Conservation (phyloP, 805 yeast species). For the Lachancea nothofagi region DNA sequence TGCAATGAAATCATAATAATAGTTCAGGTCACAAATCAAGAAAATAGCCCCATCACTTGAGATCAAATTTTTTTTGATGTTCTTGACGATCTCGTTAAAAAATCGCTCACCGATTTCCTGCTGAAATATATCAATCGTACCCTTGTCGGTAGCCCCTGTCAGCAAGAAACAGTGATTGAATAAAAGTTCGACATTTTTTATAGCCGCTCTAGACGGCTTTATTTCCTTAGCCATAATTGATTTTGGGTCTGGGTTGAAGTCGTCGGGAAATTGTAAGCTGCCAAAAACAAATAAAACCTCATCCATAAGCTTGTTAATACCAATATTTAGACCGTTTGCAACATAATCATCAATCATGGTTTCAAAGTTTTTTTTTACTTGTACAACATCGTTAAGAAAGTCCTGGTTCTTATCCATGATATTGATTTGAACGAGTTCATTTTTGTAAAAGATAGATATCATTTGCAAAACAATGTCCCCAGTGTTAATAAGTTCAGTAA, state of each 20-base stretch:
- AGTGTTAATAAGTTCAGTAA: slow-evolving; percentile 84
- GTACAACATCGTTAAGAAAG: slow-evolving; percentile 70
- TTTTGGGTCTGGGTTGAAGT: slow-evolving; percentile 48
- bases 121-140: slow-evolving; percentile 85
- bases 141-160: slow-evolving; percentile 78
- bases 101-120: slow-evolving; percentile 90
- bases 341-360: slow-evolving; percentile 77
- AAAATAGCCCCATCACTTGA: slow-evolving; percentile 79
- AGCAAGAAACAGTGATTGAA: slow-evolving; percentile 67
- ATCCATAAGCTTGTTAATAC: slow-evolving; percentile 80
- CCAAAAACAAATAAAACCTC: slow-evolving; percentile 64
- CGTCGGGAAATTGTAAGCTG: slow-evolving; percentile 52
- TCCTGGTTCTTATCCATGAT: slow-evolving; percentile 69
- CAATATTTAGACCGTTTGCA: slow-evolving; percentile 89
- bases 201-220: slow-evolving; percentile 61
- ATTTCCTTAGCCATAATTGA: slow-evolving; percentile 22
- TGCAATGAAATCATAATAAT: slow-evolving; percentile 67
- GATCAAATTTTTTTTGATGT: slow-evolving; percentile 65
- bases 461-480: slow-evolving; percentile 92
- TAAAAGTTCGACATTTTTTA: slow-evolving; percentile 53
- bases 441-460: slow-evolving; percentile 84
- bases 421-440: slow-evolving; percentile 54
- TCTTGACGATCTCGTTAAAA: slow-evolving; percentile 67
- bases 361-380: slow-evolving; percentile 77
- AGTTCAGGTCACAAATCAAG: slow-evolving; percentile 75